Conservation (phyloP, 768 basidiomycete genomes). For the Scleroderma bovista region DNA sequence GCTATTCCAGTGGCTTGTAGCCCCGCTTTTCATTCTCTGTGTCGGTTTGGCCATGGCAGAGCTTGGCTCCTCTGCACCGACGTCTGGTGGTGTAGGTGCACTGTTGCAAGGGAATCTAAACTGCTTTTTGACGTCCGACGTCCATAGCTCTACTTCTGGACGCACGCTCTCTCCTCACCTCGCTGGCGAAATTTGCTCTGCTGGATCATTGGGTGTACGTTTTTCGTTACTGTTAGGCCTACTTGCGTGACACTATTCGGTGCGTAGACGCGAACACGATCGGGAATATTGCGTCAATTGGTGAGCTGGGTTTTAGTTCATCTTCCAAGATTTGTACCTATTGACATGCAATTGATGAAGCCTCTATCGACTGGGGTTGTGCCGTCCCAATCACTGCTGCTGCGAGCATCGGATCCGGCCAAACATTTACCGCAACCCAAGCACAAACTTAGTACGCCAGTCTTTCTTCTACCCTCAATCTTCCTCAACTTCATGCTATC, state of each 20-base stretch:
- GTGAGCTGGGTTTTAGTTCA: slow-evolving; percentile 9
- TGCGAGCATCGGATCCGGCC: slow-evolving; percentile 45
- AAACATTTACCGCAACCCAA: slow-evolving; percentile 34
- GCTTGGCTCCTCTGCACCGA: slow-evolving; percentile 36
- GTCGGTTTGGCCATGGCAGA: slow-evolving; percentile 40
- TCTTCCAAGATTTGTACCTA: slow-evolving; percentile 2
- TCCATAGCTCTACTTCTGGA: slow-evolving; percentile 61
- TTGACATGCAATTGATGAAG: slow-evolving; percentile 10
- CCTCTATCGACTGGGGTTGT: slow-evolving; percentile 64
- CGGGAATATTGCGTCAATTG: slow-evolving; percentile 41
- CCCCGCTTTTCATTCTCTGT: slow-evolving; percentile 33
- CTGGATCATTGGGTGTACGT: slow-evolving; percentile 67
- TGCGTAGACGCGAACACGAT: slow-evolving; percentile 46
- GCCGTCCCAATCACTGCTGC: slow-evolving; percentile 64
- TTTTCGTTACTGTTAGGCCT: neutral
- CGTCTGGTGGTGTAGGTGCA: slow-evolving; percentile 35
- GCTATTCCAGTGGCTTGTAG: slow-evolving; percentile 31
- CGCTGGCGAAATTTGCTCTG: slow-evolving; percentile 53
- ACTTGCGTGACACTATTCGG: neutral
- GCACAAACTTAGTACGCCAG: slow-evolving; percentile 14
- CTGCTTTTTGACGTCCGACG: neutral
- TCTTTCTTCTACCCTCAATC: too few relatives aligned
- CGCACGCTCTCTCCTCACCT: slow-evolving; percentile 51
- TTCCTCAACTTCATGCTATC: too few relatives aligned
- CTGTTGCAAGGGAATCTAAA: neutral